Percentiles rank a stretch among this genome's conserved stretches.
Conservation (phyloP, 345 rosid species). For the Eucalyptus lansdowneana region DNA sequence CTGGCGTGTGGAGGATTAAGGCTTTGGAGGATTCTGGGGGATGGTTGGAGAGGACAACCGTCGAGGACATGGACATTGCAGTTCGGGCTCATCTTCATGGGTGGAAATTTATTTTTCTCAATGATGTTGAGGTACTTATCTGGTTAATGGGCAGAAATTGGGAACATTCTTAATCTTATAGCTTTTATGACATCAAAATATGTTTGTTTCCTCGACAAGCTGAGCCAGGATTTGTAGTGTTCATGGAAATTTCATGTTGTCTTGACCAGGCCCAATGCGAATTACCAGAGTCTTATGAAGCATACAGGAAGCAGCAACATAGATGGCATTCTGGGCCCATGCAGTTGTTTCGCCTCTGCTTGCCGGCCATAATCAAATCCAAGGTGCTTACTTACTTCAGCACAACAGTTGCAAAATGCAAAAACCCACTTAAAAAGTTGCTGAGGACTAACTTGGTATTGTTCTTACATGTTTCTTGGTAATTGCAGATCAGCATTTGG, state of each 20-base stretch:
- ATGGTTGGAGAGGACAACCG: slow-evolving; percentile 95
- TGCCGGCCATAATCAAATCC: slow-evolving; percentile 60
- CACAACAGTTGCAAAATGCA: not conserved
- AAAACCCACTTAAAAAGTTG: not conserved
- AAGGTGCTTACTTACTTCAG: slow-evolving; percentile 28
- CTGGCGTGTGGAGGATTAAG: slow-evolving; percentile 95
- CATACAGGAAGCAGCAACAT: slow-evolving; percentile 90
- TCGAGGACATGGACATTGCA: slow-evolving; percentile 97
- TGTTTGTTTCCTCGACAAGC: not conserved
- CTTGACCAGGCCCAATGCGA: slow-evolving; percentile 75
- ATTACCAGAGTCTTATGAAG: slow-evolving; percentile 90
- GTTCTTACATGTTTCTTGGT: not conserved
- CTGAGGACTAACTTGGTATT: not conserved
- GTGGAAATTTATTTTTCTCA: slow-evolving; percentile 84
- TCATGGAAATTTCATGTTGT: not conserved
- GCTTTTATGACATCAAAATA: not conserved
- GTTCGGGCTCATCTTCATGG: slow-evolving; percentile 93
- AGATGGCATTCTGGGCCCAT: slow-evolving; percentile 98
- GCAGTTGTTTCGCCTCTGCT: slow-evolving; percentile 89
- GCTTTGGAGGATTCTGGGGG: slow-evolving; percentile 94
- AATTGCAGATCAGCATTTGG: slow-evolving; percentile 61
- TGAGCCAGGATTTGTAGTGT: not conserved
- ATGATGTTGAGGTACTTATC: slow-evolving; percentile 70
- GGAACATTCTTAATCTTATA: not conserved
- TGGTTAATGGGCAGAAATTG: not conserved